These are phyloP conservation scores for Candida pseudofarinosa DNA, from an alignment of 805 yeast genomes.

Conservation along the genomic window DNA sequence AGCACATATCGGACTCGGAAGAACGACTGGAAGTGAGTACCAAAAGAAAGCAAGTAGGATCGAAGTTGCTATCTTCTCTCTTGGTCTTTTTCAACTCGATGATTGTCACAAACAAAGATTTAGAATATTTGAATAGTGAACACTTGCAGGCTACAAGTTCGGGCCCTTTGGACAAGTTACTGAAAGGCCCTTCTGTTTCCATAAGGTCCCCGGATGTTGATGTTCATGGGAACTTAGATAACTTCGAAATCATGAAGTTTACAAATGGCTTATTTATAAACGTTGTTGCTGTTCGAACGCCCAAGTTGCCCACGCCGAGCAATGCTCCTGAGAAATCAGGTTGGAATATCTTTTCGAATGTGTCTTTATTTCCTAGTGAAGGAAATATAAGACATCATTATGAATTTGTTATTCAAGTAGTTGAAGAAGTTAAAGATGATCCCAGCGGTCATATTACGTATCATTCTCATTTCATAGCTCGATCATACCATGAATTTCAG, in stretches of 20 bases:
- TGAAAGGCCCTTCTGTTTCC: constrained; percentile 1
- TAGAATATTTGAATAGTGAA: constrained; percentile 37
- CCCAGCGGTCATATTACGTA: constrained; percentile 8
- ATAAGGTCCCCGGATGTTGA: not conserved
- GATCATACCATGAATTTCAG: constrained; percentile 68
- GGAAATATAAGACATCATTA: constrained; percentile 22
- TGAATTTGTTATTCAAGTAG: constrained; percentile 49
- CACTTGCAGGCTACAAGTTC: constrained; percentile 35
- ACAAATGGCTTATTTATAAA: constrained; percentile 61
- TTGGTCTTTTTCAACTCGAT: constrained; percentile 73
- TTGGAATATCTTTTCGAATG: constrained; percentile 15
- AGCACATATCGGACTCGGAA: constrained; percentile 65
- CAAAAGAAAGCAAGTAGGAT: constrained; percentile 56
- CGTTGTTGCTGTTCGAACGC: constrained; percentile 58
- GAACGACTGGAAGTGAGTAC: constrained; percentile 72
- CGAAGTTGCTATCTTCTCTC: constrained; percentile 58
- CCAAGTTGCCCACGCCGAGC: not conserved
- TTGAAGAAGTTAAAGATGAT: constrained; percentile 18
- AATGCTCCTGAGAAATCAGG: not conserved
- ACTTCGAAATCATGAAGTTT: constrained; percentile 27
- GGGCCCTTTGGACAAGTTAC: constrained; percentile 33
- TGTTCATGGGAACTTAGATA: constrained; percentile 3
- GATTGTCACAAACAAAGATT: constrained; percentile 57
- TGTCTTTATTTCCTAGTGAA: not conserved
- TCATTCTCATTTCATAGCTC: constrained; percentile 44